phyloP scores from a whole-genome alignment of 345 rosid species.

The Angophora floribunda region DNA sequence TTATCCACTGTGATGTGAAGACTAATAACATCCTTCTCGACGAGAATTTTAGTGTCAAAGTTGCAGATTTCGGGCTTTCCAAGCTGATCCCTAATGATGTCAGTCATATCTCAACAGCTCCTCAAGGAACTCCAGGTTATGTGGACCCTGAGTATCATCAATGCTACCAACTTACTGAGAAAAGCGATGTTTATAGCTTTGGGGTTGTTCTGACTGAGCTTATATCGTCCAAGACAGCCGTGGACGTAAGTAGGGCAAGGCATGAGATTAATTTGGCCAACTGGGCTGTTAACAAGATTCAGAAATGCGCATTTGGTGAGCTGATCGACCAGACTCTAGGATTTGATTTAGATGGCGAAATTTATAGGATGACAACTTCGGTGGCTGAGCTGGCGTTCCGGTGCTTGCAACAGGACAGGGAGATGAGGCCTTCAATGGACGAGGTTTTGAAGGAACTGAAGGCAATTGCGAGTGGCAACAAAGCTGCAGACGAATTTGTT shows the following conservation, averaged over 20 bases:
- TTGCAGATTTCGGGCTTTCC: slow-evolving; percentile 7
- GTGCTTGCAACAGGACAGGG: background rate
- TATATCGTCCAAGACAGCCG: background rate
- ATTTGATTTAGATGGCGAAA: background rate
- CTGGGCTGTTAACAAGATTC: slow-evolving; percentile 1
- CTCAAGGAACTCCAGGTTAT: slow-evolving; percentile 4
- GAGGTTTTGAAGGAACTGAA: background rate
- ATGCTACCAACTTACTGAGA: slow-evolving; percentile 4
- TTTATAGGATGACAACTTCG: background rate
- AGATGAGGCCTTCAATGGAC: background rate
- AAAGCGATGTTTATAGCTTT: slow-evolving; percentile 4
- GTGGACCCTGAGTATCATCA: slow-evolving; percentile 4
- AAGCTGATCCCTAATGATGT: background rate
- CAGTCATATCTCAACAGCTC: slow-evolving; percentile 8
- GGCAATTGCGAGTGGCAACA: background rate
- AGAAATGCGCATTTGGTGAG: background rate
- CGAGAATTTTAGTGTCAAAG: background rate
- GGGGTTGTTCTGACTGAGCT: slow-evolving; percentile 1
- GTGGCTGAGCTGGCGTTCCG: background rate
- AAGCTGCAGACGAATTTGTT: background rate
- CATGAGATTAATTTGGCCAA: slow-evolving; percentile 2
- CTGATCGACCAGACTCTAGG: background rate
- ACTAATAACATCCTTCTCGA: slow-evolving; percentile 6
- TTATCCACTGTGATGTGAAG: slow-evolving; percentile 1
- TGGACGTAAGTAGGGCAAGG: background rate